Percentiles rank a stretch among this genome's conserved stretches.
phyloP scores from a whole-genome alignment of 345 rosid genomes.

The Rhizophora mangle region DNA sequence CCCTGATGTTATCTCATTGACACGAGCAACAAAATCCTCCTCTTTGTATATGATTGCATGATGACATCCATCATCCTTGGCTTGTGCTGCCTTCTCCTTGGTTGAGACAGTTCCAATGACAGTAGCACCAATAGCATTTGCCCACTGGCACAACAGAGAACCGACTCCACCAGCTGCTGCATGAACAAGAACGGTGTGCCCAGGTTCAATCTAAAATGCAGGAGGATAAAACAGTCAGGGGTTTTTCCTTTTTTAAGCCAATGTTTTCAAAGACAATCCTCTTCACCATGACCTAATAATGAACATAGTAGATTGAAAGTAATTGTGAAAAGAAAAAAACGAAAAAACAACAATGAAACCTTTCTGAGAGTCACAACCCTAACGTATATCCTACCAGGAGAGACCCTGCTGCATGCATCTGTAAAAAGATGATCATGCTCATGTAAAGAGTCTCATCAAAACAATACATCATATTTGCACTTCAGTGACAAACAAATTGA shows the following conservation, averaged over 20 bases:
- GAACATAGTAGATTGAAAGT: no score
- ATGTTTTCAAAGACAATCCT: background rate
- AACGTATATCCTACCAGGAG: no score
- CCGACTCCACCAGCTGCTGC: slow-evolving; percentile 99
- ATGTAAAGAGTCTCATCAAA: no score
- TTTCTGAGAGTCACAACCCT: no score
- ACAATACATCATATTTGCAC: no score
- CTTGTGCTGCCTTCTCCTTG: slow-evolving; percentile 84
- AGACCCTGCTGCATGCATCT: no score
- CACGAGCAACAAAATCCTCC: slow-evolving; percentile 75
- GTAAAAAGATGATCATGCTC: no score
- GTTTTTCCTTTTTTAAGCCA: background rate
- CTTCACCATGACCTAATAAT: no score
- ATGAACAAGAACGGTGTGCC: slow-evolving; percentile 74
- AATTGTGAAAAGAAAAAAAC: no score
- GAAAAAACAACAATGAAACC: no score
- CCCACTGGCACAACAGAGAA: slow-evolving; percentile 91
- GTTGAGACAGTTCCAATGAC: slow-evolving; percentile 88
- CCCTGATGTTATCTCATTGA: slow-evolving; percentile 74
- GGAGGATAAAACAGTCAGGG: slow-evolving; percentile 4
- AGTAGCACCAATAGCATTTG: slow-evolving; percentile 76
- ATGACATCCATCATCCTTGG: slow-evolving; percentile 91
- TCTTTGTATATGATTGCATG: slow-evolving; percentile 69
- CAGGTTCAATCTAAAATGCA: slow-evolving; percentile 56
- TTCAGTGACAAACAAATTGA: no score